Percentiles rank a stretch among this genome's conserved stretches.
Evolutionary conservation across 192 early-diverging fungal species (phyloP).

Genomic region (Coemansia sp.): DNA sequence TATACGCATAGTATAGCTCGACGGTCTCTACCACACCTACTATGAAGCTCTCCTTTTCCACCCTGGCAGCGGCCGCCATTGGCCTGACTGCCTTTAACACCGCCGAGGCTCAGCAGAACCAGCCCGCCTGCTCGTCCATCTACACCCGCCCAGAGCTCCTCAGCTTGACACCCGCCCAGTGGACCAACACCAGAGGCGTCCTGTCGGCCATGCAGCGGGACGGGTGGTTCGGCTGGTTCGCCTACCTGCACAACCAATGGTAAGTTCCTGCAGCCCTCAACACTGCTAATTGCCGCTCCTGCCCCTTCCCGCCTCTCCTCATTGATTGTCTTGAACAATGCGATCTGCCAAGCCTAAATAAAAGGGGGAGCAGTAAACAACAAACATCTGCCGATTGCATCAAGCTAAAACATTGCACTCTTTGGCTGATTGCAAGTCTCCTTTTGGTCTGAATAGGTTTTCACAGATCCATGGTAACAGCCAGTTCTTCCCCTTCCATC

Average conservation of each 20-base stretch:
- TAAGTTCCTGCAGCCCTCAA: constrained; percentile 19
- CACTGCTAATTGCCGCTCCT: not conserved
- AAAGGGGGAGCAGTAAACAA: not conserved
- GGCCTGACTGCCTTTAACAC: constrained; percentile 31
- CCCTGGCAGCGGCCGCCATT: constrained; percentile 32
- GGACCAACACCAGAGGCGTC: constrained; percentile 27
- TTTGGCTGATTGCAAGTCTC: not conserved
- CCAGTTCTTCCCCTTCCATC: constrained; percentile 61
- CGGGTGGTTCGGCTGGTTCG: constrained; percentile 55
- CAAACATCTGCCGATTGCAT: constrained; percentile 3
- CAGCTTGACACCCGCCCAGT: constrained; percentile 40
- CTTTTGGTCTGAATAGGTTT: constrained; percentile 27
- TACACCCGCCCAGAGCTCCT: constrained; percentile 54
- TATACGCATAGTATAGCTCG: constrained; percentile 6
- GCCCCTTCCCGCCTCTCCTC: not conserved
- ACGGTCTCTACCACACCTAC: not conserved
- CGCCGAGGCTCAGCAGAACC: constrained; percentile 41
- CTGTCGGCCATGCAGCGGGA: constrained; percentile 47
- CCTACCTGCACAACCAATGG: constrained; percentile 42
- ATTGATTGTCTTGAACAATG: constrained; percentile 9
- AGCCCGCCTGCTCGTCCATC: constrained; percentile 44
- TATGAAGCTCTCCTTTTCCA: constrained; percentile 37
- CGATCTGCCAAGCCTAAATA: constrained; percentile 7
- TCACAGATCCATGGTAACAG: constrained; percentile 52
- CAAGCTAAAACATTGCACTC: not conserved